Conservation (phyloP, 768 basidiomycete species). For the Tricholoma saponaceum region DNA sequence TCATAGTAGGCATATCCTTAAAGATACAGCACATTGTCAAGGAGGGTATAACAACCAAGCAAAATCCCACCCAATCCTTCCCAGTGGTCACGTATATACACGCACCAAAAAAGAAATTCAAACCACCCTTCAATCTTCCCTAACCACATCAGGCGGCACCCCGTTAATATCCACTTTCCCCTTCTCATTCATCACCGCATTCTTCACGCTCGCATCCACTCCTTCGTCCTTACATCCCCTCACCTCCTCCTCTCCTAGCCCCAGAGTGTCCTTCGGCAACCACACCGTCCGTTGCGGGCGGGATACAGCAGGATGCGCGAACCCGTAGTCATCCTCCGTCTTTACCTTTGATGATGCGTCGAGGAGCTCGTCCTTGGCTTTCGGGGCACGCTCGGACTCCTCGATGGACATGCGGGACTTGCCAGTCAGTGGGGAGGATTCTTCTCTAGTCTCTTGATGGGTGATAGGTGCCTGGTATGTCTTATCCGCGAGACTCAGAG, state of each 20-base stretch:
- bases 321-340: conserved; percentile 54
- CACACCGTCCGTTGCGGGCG: conserved; percentile 77
- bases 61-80: background rate
- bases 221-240: conserved; percentile 47
- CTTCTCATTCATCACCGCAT: conserved; percentile 56
- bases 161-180: conserved; percentile 54
- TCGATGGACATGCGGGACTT: background rate
- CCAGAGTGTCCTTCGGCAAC: conserved; percentile 75
- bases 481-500: conserved; percentile 74
- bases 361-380: conserved; percentile 4
- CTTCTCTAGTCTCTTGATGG: background rate
- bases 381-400: conserved; percentile 1
- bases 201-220: conserved; percentile 42
- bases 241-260: conserved; percentile 61
- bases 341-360: conserved; percentile 1
- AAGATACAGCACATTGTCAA: background rate
- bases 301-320: conserved; percentile 82
- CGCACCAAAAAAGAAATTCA: background rate
- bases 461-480: conserved; percentile 36
- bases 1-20: background rate
- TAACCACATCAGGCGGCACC: conserved; percentile 25
- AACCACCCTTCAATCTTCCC: conserved; percentile 6
- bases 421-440: background rate
- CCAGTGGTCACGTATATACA: too few species aligned
- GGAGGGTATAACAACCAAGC: background rate